A percentile compares a stretch with the other conserved stretches of the same genome.
Conservation (phyloP, 495 filamentous ascomycete species). For the Penicilliopsis zonata region DNA sequence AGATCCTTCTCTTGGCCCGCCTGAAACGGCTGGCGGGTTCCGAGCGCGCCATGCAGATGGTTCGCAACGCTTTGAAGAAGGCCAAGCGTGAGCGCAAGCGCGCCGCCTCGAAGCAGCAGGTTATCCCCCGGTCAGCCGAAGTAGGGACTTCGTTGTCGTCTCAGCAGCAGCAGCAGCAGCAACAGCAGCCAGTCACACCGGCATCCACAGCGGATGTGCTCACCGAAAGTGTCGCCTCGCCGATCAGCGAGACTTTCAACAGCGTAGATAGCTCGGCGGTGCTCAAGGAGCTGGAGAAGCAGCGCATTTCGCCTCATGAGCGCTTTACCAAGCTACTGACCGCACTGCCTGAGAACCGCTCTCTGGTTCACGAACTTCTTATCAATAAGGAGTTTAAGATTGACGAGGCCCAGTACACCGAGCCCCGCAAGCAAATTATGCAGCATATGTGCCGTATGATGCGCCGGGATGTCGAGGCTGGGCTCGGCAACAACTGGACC, state of each 20-base stretch:
- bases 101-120: slow-evolving; percentile 44
- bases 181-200: no score
- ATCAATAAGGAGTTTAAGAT: slow-evolving; percentile 76
- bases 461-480: slow-evolving; percentile 58
- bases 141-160: no score
- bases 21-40: slow-evolving; percentile 83
- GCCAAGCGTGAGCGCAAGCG: slow-evolving; percentile 57
- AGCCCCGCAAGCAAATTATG: slow-evolving; percentile 39
- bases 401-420: slow-evolving; percentile 37
- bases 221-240: slow-evolving; percentile 30
- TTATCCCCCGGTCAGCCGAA: slow-evolving; percentile 42
- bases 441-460: slow-evolving; percentile 65
- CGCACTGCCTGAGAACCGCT: slow-evolving; percentile 69
- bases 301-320: slow-evolving; percentile 26
- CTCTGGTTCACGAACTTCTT: slow-evolving; percentile 80
- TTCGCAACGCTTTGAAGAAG: slow-evolving; percentile 70
- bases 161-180: no score
- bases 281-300: slow-evolving; percentile 26
- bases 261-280: slow-evolving; percentile 24
- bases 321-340: slow-evolving; percentile 44
- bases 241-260: slow-evolving; percentile 35
- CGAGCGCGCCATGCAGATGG: slow-evolving; percentile 69
- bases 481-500: slow-evolving; percentile 63
- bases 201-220: slow-evolving; percentile 21
- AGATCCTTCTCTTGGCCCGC: slow-evolving; percentile 73